phyloP scores from a whole-genome alignment of 1,139 yeast genomes.

The Taphrina flavorubra region DNA sequence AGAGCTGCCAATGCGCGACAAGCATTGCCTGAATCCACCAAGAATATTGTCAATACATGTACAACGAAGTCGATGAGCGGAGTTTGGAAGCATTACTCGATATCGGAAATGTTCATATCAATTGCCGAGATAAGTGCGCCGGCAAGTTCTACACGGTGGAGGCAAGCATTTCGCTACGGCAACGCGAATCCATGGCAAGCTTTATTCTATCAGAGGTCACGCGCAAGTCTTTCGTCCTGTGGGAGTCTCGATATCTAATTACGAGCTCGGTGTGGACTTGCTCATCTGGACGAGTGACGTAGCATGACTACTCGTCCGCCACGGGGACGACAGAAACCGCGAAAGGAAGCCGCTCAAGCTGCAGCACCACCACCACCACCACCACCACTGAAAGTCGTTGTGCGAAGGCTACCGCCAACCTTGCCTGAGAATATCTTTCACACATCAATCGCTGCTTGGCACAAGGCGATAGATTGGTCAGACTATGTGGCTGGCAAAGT shows the following conservation, averaged over 20 bases:
- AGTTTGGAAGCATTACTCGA: background rate
- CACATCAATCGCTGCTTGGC: slow-evolving; percentile 37
- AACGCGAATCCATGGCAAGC: background rate
- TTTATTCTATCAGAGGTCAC: too few relatives aligned
- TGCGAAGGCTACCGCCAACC: slow-evolving; percentile 45
- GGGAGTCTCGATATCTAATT: background rate
- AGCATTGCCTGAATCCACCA: too few relatives aligned
- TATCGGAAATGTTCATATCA: slow-evolving; percentile 3
- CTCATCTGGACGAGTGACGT: too few relatives aligned
- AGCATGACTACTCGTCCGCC: slow-evolving; percentile 16
- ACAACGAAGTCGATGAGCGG: too few relatives aligned
- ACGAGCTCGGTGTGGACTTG: background rate
- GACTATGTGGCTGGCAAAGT: slow-evolving; percentile 45
- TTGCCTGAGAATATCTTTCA: slow-evolving; percentile 43
- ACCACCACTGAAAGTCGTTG: slow-evolving; percentile 44
- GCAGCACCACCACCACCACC: background rate
- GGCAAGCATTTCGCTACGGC: background rate
- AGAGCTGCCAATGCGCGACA: background rate
- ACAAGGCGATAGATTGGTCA: slow-evolving; percentile 44
- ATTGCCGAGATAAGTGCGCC: slow-evolving; percentile 3
- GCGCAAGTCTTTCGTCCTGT: background rate
- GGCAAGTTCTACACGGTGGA: background rate
- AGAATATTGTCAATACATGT: too few relatives aligned
- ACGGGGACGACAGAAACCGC: slow-evolving; percentile 27
- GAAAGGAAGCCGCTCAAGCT: slow-evolving; percentile 9